phyloP scores from a whole-genome alignment of 192 early-diverging fungal genomes.

The Podila minutissima region DNA sequence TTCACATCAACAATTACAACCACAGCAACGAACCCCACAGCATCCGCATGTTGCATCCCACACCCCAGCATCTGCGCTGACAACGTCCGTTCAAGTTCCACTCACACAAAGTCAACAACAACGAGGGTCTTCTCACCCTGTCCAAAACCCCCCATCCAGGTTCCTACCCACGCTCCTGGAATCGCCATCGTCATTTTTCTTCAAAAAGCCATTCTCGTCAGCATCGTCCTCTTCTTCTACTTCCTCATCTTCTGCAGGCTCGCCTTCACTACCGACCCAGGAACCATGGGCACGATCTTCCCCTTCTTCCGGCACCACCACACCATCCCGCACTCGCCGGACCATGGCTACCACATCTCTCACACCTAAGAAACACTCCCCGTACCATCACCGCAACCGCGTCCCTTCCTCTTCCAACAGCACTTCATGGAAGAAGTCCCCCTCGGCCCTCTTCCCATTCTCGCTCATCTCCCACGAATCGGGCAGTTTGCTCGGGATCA shows the following conservation, averaged over 20 bases:
- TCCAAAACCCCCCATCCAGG: background rate
- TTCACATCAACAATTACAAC: background rate
- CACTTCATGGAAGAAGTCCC: constrained; percentile 14
- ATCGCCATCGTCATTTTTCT: constrained; percentile 16
- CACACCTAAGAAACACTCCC: background rate
- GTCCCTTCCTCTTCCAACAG: too few species aligned
- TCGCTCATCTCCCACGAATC: constrained; percentile 37
- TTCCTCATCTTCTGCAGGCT: background rate
- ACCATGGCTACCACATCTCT: background rate
- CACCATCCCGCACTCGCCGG: background rate
- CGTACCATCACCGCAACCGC: background rate
- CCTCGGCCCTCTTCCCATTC: constrained; percentile 31
- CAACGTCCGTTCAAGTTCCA: background rate
- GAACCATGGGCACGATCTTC: background rate
- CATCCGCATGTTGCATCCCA: background rate
- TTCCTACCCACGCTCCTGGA: constrained; percentile 17
- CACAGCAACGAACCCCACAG: background rate
- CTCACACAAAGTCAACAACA: constrained; percentile 1
- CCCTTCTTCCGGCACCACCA: background rate
- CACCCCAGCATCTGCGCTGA: background rate
- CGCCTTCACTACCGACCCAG: background rate
- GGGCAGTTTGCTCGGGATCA: constrained; percentile 30
- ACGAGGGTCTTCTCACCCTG: background rate
- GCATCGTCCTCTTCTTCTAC: background rate
- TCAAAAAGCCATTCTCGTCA: constrained; percentile 8